These are phyloP conservation scores for Teunomyces tritomae DNA, from an alignment of 805 yeast genomes.

Conservation along the genomic window DNA sequence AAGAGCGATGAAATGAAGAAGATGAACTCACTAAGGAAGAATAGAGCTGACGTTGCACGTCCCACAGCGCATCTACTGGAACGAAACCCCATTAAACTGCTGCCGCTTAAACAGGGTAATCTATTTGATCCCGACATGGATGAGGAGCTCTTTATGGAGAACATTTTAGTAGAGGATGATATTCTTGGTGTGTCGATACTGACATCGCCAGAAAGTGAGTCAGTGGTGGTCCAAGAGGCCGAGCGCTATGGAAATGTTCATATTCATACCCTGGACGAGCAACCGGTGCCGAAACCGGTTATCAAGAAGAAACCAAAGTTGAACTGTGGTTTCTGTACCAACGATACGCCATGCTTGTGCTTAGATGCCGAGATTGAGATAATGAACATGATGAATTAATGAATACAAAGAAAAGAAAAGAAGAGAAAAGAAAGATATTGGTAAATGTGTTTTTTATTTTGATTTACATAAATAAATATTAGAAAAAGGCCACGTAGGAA, in stretches of 20 bases:
- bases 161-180: conserved; percentile 7
- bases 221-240: conserved; percentile 6
- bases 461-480: conserved; percentile 6
- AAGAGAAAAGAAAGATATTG: neutral
- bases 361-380: conserved; percentile 33
- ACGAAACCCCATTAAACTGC: neutral
- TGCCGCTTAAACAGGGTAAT: neutral
- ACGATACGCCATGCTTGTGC: conserved; percentile 41
- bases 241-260: conserved; percentile 11
- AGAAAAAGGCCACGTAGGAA: conserved; percentile 50
- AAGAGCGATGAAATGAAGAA: conserved; percentile 10
- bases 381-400: conserved; percentile 1
- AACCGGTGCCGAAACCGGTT: conserved; percentile 2
- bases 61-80: neutral
- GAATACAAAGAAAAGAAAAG: neutral
- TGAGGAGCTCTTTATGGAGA: conserved; percentile 5
- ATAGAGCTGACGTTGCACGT: neutral
- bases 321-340: conserved; percentile 37
- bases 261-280: conserved; percentile 8
- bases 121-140: conserved; percentile 5
- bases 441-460: neutral
- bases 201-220: neutral
- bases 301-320: conserved; percentile 17
- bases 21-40: conserved; percentile 6
- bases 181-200: conserved; percentile 1